Evolutionary conservation across 345 rosid genomes (phyloP), one percentile per base, ranked within the genome.

Genomic region (Cardamine occulta): DNA sequence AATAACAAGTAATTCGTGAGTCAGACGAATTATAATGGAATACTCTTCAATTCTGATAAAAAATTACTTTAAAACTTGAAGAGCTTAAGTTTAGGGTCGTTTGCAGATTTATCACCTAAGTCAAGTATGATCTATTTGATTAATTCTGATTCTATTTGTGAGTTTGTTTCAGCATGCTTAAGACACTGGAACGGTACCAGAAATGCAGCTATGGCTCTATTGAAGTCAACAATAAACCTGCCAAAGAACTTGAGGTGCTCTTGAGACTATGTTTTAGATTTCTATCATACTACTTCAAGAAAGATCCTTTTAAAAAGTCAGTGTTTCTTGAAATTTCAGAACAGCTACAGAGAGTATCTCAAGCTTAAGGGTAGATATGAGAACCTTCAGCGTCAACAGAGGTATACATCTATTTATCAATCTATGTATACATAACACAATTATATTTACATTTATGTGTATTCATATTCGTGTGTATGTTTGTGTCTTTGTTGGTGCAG

Each of bases 161-260:
- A 35, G 7, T 15, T 58, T 14, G 14, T 6, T 18, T 57, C 84
- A 95, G 99, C 96, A 95, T 95, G 97, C 91, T 86, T 82, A 90
- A 83, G 84, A 87, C 98, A 21, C 80, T 95, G 45, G 99, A 95
- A 13, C 83, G 97, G 85, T 92, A 95, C 80, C 96, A 93, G 74
- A 95, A 95, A 78, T 89, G 96, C 77, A 95, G 99, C 80, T 95
- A 93, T 80, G 96, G 93, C 13, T 80, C 93, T 8, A 87, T 90
- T 55, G 97, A 95, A 86, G 90, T 87, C 39, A 90, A 77, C 80
- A 90, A 77, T 73, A 95, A 82, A 76, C 98, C 99, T 66, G 84
- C 85, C 67, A 90, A 91, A 76, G 98, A 95, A 73, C 89, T 95
- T 23, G 97, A 95, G 96, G 98, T 89, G 26, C 49, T 61, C 40